Conservation (phyloP, 2,329 filamentous ascomycete genomes). For the Aspergillus thermomutatus region DNA sequence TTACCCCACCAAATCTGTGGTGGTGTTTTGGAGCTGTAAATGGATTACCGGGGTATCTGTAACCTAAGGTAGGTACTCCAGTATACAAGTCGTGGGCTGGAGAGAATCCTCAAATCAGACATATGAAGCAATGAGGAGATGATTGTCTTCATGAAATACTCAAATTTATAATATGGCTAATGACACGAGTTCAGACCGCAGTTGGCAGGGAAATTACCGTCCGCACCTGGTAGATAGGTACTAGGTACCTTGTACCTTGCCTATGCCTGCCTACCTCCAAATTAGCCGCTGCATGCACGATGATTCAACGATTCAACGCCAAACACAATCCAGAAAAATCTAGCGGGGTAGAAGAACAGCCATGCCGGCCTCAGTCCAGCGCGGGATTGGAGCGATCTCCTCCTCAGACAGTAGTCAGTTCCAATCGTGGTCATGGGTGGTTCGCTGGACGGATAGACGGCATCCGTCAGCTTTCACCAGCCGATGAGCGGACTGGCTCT, state of each 20-base stretch:
- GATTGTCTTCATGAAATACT: too few species aligned
- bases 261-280: not conserved
- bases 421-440: slow-evolving; percentile 12
- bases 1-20: not conserved
- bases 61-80: too few species aligned
- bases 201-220: not conserved
- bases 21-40: not conserved
- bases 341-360: slow-evolving; percentile 13
- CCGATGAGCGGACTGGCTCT: not conserved
- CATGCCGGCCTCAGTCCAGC: slow-evolving; percentile 2
- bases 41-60: not conserved
- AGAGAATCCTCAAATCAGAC: too few species aligned
- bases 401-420: not conserved
- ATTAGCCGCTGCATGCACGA: not conserved
- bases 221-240: not conserved
- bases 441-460: slow-evolving; percentile 7
- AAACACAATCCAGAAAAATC: slow-evolving; percentile 18
- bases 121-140: too few species aligned
- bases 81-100: too few species aligned
- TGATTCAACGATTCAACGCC: slow-evolving; percentile 6
- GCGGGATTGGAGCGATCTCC: slow-evolving; percentile 9
- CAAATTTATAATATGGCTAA: too few species aligned
- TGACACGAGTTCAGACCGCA: too few species aligned
- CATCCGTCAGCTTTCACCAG: slow-evolving; percentile 2
- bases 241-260: too few species aligned